These are phyloP conservation scores for Metrosideros polymorpha DNA, from an alignment of 441 rosid species.

Conservation along the genomic window DNA sequence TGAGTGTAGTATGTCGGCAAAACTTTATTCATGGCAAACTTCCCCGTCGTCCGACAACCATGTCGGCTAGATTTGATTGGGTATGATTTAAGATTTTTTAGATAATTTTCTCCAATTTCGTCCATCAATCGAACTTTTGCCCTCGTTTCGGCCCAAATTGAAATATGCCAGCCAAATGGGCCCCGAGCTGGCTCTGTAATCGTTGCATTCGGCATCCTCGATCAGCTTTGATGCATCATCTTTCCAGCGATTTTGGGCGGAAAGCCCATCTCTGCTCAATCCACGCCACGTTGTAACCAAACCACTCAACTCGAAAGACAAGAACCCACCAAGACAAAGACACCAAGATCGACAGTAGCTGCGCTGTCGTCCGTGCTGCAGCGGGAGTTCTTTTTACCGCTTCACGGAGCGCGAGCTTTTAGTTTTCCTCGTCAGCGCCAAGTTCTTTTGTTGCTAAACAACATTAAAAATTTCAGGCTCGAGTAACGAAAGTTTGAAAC, in stretches of 20 bases:
- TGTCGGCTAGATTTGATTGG: rapidly evolving
- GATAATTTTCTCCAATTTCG: no score
- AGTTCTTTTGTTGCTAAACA: background rate
- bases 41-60: rapidly evolving
- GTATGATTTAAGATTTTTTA: no score
- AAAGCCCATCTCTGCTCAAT: background rate
- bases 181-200: background rate
- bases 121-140: background rate
- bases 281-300: no score
- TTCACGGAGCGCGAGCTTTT: background rate
- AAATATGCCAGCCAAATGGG: background rate
- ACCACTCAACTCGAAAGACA: no score
- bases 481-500: background rate
- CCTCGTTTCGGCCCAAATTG: background rate
- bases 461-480: background rate
- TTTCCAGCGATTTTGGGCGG: background rate
- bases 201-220: background rate
- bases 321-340: background rate
- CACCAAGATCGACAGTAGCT: background rate
- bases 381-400: background rate
- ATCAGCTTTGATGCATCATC: background rate
- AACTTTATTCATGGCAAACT: background rate
- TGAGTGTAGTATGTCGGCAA: background rate
- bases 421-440: background rate
- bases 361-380: background rate